phyloP scores from a whole-genome alignment of 2,329 filamentous ascomycete genomes.

The Penicillium psychrosexuale region DNA sequence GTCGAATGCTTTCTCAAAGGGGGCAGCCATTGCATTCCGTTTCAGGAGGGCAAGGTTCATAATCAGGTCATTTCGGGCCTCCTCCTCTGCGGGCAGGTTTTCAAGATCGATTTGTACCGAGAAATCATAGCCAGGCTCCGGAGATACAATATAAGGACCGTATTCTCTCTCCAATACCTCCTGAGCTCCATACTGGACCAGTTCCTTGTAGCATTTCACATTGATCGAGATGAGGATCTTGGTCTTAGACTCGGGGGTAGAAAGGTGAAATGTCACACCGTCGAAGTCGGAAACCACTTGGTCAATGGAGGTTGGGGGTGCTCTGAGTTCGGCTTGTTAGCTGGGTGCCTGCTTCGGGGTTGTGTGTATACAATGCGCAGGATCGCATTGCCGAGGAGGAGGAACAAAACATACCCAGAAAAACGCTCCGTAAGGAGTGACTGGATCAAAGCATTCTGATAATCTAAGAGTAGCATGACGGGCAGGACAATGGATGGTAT shows the following conservation, averaged over 20 bases:
- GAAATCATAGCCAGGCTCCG: slow-evolving; percentile 94
- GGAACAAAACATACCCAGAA: slow-evolving; percentile 61
- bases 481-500: slow-evolving; percentile 18
- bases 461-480: slow-evolving; percentile 88
- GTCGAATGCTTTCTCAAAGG: slow-evolving; percentile 94
- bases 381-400: slow-evolving; percentile 9
- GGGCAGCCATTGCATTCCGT: slow-evolving; percentile 97
- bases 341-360: slow-evolving; percentile 33
- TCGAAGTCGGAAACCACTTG: slow-evolving; percentile 99
- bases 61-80: slow-evolving; percentile 81
- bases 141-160: slow-evolving; percentile 79
- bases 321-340: slow-evolving; percentile 55
- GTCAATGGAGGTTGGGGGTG: slow-evolving; percentile 83
- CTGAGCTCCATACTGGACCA: slow-evolving; percentile 89
- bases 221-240: slow-evolving; percentile 93
- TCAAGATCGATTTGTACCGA: slow-evolving; percentile 88
- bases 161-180: slow-evolving; percentile 92
- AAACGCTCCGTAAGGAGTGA: slow-evolving; percentile 94
- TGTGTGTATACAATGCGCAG: slow-evolving; percentile 31
- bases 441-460: slow-evolving; percentile 97
- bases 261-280: slow-evolving; percentile 97
- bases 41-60: slow-evolving; percentile 86
- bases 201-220: slow-evolving; percentile 90
- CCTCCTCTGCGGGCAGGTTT: slow-evolving; percentile 75
- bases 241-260: slow-evolving; percentile 87